Evolutionary conservation across 169 alveolate genomes (phyloP), one percentile per base, ranked within the genome.

Genomic region (Eimeria brunetti): DNA sequence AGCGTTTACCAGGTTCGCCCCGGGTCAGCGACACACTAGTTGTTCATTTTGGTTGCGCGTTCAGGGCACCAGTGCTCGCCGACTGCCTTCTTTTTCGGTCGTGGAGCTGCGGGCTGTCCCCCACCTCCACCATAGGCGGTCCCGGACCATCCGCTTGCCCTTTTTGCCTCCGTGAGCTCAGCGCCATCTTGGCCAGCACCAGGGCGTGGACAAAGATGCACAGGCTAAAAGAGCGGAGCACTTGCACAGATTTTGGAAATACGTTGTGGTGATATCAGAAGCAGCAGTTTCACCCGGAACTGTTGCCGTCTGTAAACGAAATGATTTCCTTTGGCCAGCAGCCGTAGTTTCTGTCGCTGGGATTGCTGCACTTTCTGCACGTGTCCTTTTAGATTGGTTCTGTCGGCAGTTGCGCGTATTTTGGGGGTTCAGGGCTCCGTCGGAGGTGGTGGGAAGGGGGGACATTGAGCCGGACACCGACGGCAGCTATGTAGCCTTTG

Each of bases 401-500:
- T 73, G 53, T 36, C 0, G 36, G 83, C 51, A 16, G 36, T 51
- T 53, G 51, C 41, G 49, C 18, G 44, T 27, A 81, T 49, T 44
- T 51, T 36, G 0, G 75, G 14, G n/a, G 11, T 24, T 78, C 84
- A 91, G 95, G 91, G 58, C 91, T 20, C 90, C 96, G 81, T 85
- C 71, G 38, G 96, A 94, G 89, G 56, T 30, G 0, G 69, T 46
- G 38, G 95, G 95, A 4, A 89, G 94, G 49, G 53, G 53, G 16
- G 94, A 94, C 75, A 71, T 94, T 41, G 84, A 56, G 71, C 94
- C 96, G 46, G 33, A 64, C 33, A 75, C 96, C 33, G 90, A 94
- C 67, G 96, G 96, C 33, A 81, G 94, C 33, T 94, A 94, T 56
- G 89, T 41, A 16, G 94, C 80, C 51, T 85, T 84, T 88, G 84